Percentiles rank a stretch among this genome's conserved stretches.
Evolutionary conservation across 345 rosid genomes (phyloP).

Genomic region (Durio zibethinus): DNA sequence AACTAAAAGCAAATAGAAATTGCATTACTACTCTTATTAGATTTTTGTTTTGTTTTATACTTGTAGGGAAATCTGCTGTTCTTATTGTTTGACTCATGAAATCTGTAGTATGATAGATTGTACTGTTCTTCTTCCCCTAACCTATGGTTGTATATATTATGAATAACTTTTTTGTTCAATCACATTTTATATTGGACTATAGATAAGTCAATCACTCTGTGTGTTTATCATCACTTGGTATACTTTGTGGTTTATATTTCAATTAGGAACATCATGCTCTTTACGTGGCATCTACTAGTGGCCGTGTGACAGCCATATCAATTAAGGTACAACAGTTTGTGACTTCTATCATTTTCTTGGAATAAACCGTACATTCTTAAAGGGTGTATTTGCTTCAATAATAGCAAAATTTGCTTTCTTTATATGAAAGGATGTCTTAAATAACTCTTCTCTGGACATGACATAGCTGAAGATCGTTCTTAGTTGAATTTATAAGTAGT

Average conservation of each 20-base stretch:
- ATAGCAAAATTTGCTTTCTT: neutral
- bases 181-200: neutral
- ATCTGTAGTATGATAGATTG: neutral
- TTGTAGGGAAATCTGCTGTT: neutral
- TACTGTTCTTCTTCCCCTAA: neutral
- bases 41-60: neutral
- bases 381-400: neutral
- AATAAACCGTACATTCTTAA: neutral
- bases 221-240: slow-evolving; percentile 9
- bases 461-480: neutral
- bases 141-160: neutral
- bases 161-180: neutral
- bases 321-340: slow-evolving; percentile 47
- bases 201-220: neutral
- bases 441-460: neutral
- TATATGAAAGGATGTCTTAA: neutral
- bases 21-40: neutral
- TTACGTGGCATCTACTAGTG: slow-evolving; percentile 83
- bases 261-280: slow-evolving; percentile 49
- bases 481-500: neutral
- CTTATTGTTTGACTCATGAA: neutral
- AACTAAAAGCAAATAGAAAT: neutral
- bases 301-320: slow-evolving; percentile 74
- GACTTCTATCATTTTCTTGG: neutral
- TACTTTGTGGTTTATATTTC: slow-evolving; percentile 20